phyloP scores from a whole-genome alignment of 768 basidiomycete species.

The Xerocomus spinulosus region DNA sequence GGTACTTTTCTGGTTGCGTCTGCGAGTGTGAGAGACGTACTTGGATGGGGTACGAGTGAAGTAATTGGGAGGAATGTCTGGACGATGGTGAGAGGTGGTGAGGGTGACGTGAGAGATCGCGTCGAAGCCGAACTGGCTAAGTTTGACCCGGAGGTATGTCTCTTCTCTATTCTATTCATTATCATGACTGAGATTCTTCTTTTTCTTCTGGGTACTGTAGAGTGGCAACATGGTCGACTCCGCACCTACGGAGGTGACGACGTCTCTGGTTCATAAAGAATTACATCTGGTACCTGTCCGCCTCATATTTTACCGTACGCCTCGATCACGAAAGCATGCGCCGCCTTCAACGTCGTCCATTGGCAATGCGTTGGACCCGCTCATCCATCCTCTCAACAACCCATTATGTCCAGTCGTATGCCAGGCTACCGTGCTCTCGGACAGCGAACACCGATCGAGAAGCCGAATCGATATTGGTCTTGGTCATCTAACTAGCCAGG shows the following conservation, averaged over 20 bases:
- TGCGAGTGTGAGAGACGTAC: slow-evolving; percentile 51
- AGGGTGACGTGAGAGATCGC: slow-evolving; percentile 12
- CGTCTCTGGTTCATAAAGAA: slow-evolving; percentile 39
- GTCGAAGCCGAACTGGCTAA: slow-evolving; percentile 28
- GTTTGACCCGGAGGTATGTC: slow-evolving; percentile 16
- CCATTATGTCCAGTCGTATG: slow-evolving; percentile 28
- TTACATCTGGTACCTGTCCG: slow-evolving; percentile 27
- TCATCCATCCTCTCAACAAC: slow-evolving; percentile 16
- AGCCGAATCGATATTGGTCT: background rate
- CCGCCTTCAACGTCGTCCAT: background rate
- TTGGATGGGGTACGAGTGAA: slow-evolving; percentile 58
- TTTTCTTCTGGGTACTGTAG: background rate
- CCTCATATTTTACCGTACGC: slow-evolving; percentile 38
- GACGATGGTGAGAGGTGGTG: slow-evolving; percentile 33
- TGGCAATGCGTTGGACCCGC: background rate
- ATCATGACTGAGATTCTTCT: background rate
- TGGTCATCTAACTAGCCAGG: background rate
- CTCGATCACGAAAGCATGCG: slow-evolving; percentile 4
- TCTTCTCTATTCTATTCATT: background rate
- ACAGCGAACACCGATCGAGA: background rate
- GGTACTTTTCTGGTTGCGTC: slow-evolving; percentile 51
- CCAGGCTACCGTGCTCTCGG: slow-evolving; percentile 23
- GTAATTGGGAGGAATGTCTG: slow-evolving; percentile 46
- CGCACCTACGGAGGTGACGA: slow-evolving; percentile 17
- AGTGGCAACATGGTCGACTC: slow-evolving; percentile 10